These are phyloP conservation scores for Exsudoporus frostii DNA, from an alignment of 768 basidiomycete species.

Conservation along the genomic window DNA sequence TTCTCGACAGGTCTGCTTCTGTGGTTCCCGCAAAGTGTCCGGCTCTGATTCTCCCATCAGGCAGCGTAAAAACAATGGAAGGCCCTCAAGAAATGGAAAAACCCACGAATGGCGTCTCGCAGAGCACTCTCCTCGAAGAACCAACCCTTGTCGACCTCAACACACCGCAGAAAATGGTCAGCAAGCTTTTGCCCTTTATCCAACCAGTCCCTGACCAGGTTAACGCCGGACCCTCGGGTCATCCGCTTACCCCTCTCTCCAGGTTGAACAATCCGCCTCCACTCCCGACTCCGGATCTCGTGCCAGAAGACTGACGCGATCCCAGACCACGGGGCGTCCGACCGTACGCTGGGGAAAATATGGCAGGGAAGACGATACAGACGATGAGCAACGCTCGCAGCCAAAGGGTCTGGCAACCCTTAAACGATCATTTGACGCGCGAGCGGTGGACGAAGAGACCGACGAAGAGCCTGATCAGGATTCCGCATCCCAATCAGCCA, in stretches of 20 bases:
- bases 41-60: constrained; percentile 29
- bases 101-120: constrained; percentile 5
- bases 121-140: constrained; percentile 16
- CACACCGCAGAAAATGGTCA: constrained; percentile 28
- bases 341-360: constrained; percentile 35
- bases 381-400: constrained; percentile 19
- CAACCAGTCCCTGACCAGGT: constrained; percentile 26
- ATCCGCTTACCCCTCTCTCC: constrained; percentile 17
- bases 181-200: constrained; percentile 30
- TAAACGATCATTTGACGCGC: constrained; percentile 34
- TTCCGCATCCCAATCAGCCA: constrained; percentile 17
- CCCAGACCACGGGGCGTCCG: constrained; percentile 33
- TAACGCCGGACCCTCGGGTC: constrained; percentile 29
- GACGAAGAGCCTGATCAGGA: constrained; percentile 30
- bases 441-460: constrained; percentile 34
- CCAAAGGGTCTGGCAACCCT: constrained; percentile 21
- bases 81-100: constrained; percentile 23
- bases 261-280: constrained; percentile 21
- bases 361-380: constrained; percentile 29
- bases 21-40: not conserved
- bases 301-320: constrained; percentile 31
- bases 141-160: constrained; percentile 25
- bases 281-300: constrained; percentile 26
- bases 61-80: constrained; percentile 33
- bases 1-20: constrained; percentile 13